These are phyloP conservation scores for Talaromyces piceae DNA, from an alignment of 2,329 filamentous ascomycete species.

Conservation along the genomic window DNA sequence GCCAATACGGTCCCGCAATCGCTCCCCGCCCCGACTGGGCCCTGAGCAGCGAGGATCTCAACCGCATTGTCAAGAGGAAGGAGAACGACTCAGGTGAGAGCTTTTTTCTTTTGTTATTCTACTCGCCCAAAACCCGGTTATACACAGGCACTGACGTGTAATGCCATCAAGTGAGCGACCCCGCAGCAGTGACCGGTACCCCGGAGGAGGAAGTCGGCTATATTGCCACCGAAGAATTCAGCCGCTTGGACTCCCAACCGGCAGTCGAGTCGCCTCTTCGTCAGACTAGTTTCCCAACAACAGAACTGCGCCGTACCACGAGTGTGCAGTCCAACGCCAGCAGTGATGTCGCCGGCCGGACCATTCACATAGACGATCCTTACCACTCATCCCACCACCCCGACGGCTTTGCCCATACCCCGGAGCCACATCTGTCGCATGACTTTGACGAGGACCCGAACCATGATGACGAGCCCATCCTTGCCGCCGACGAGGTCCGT, in stretches of 20 bases:
- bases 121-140: too few relatives aligned
- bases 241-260: constrained; percentile 53
- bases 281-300: constrained; percentile 42
- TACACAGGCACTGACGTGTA: constrained; percentile 11
- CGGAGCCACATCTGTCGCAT: constrained; percentile 37
- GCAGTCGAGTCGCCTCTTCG: constrained; percentile 46
- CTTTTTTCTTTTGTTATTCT: too few relatives aligned
- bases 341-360: constrained; percentile 22
- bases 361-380: constrained; percentile 73
- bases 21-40: constrained; percentile 65
- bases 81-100: constrained; percentile 47
- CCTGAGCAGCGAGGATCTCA: constrained; percentile 81
- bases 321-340: constrained; percentile 13
- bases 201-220: constrained; percentile 89
- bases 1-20: constrained; percentile 53
- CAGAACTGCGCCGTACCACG: constrained; percentile 36
- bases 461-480: constrained; percentile 66
- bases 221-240: constrained; percentile 76
- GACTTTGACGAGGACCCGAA: constrained; percentile 44
- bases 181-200: constrained; percentile 59
- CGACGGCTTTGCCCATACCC: constrained; percentile 43
- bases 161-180: constrained; percentile 50
- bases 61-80: constrained; percentile 65
- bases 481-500: constrained; percentile 80
- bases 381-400: constrained; percentile 35